Evolutionary conservation across 805 yeast genomes (phyloP).

Genomic region (Cyberlindnera maclurae): DNA sequence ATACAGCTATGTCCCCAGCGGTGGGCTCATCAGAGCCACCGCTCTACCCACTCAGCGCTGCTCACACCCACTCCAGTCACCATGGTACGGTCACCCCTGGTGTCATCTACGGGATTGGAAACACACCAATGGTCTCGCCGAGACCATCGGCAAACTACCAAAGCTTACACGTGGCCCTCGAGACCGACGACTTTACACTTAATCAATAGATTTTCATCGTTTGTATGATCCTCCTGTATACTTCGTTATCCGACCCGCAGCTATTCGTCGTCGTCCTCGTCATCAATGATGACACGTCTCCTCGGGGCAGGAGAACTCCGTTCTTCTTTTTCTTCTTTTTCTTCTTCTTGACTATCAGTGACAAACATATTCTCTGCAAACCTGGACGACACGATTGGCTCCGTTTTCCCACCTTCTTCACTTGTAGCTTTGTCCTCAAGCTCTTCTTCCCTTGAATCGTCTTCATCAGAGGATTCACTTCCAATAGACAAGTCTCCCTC

Average conservation of each 20-base stretch:
- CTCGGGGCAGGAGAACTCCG: not conserved
- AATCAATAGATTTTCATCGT: constrained; percentile 4
- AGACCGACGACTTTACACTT: constrained; percentile 16
- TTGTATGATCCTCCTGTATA: not conserved
- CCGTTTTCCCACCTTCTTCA: not conserved
- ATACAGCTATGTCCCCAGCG: constrained; percentile 21
- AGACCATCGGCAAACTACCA: constrained; percentile 21
- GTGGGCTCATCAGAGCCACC: constrained; percentile 18
- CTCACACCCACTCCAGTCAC: constrained; percentile 21
- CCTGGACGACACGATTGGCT: no score
- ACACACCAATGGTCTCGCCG: constrained; percentile 31
- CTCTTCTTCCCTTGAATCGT: not conserved
- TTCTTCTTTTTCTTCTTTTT: constrained; percentile 4
- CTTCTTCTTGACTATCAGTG: constrained; percentile 4
- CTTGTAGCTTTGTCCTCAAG: constrained; percentile 1
- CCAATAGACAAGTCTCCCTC: constrained; percentile 2
- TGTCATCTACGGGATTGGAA: constrained; percentile 37
- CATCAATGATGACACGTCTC: constrained; percentile 1
- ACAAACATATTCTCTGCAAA: not conserved
- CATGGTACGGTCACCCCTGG: constrained; percentile 25
- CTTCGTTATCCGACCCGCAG: not conserved
- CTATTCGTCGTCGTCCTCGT: constrained; percentile 9
- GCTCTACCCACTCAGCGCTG: constrained; percentile 23
- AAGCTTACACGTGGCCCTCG: constrained; percentile 21
- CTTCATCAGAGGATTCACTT: constrained; percentile 4